phyloP scores from a whole-genome alignment of 2,329 filamentous ascomycete genomes.

The Alternaria novae-zelandiae region DNA sequence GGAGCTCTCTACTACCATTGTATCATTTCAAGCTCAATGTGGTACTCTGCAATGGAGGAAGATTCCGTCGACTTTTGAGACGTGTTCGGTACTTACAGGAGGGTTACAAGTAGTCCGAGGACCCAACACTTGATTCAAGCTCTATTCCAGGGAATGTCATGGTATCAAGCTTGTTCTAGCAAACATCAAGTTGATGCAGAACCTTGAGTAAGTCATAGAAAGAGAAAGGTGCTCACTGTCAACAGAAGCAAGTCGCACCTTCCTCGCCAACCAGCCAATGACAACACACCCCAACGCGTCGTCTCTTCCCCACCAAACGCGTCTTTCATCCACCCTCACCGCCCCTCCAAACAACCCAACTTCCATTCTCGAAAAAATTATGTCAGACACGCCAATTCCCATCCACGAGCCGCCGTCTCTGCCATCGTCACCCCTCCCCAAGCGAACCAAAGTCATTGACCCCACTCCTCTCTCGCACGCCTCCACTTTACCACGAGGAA shows the following conservation, averaged over 20 bases:
- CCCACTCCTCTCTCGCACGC: conserved; percentile 42
- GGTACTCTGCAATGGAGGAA: neutral
- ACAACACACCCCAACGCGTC: conserved; percentile 9
- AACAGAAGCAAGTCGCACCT: neutral
- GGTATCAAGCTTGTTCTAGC: neutral
- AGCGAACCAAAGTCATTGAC: conserved; percentile 74
- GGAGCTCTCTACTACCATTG: neutral
- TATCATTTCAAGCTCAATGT: neutral
- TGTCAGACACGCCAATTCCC: conserved; percentile 37
- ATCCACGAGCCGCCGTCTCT: conserved; percentile 59
- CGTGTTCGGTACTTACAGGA: neutral
- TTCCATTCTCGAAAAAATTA: conserved; percentile 11
- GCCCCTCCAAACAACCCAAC: conserved; percentile 16
- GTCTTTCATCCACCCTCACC: conserved; percentile 13
- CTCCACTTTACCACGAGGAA: conserved; percentile 33
- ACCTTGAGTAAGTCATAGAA: neutral
- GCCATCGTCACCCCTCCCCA: conserved; percentile 76
- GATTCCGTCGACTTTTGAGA: neutral
- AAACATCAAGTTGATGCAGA: neutral
- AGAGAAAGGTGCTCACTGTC: neutral
- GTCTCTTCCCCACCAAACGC: conserved; percentile 7
- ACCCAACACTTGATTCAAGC: neutral
- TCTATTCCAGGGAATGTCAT: neutral
- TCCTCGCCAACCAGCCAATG: conserved; percentile 6
- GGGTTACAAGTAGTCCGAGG: neutral